Evolutionary conservation across 306 rosid species (phyloP).

Genomic region (Casuarina glauca): DNA sequence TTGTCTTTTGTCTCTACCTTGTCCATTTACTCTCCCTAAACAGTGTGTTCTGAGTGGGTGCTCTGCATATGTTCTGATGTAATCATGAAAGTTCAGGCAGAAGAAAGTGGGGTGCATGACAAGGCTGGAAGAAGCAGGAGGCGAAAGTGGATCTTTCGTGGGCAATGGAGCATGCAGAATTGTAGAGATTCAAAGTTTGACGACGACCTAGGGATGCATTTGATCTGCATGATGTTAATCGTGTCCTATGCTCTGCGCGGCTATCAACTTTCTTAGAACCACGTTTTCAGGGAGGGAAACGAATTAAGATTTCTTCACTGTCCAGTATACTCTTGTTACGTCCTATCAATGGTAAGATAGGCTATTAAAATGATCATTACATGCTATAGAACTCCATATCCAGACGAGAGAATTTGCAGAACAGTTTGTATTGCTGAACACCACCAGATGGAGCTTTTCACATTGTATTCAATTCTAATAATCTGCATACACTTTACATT

Average conservation of each 20-base stretch:
- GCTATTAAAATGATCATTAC: neutral
- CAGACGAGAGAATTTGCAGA: neutral
- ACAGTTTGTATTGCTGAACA: neutral
- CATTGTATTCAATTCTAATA: slow-evolving; percentile 16
- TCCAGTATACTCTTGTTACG: too few species aligned
- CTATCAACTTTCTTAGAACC: slow-evolving; percentile 2
- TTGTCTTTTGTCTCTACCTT: neutral
- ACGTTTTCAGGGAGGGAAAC: neutral
- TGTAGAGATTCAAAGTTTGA: neutral
- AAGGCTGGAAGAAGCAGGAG: neutral
- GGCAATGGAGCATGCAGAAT: neutral
- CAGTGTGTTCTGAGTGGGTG: neutral
- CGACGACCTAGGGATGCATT: neutral
- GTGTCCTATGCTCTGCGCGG: neutral
- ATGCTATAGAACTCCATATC: neutral
- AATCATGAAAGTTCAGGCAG: slow-evolving; percentile 4
- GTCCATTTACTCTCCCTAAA: neutral
- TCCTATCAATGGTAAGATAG: too few species aligned
- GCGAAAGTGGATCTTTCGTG: neutral
- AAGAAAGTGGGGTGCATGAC: neutral
- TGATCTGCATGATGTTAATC: neutral
- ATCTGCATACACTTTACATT: slow-evolving; percentile 19
- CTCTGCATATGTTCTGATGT: slow-evolving; percentile 6
- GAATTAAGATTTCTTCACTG: neutral
- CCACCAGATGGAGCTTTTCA: neutral